Percentiles rank a stretch among this genome's conserved stretches.
These are phyloP conservation scores for Cyberlindnera amylophila DNA, from an alignment of 805 yeast species.

Conservation along the genomic window DNA sequence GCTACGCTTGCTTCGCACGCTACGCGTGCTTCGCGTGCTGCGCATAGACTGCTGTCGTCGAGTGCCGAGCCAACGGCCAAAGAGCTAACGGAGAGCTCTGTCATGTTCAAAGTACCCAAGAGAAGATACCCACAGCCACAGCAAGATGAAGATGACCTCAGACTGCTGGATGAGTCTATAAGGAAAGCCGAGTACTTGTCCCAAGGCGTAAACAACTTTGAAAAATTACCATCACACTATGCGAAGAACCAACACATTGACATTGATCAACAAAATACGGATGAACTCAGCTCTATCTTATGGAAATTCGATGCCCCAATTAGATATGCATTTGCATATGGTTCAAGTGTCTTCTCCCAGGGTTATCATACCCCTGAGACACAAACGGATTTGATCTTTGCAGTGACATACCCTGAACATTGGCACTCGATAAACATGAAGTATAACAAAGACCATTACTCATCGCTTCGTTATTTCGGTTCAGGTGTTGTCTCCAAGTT, in stretches of 20 bases:
- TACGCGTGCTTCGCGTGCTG: no score
- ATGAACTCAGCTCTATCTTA: constrained; percentile 45
- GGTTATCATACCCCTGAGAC: constrained; percentile 47
- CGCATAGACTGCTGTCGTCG: constrained; percentile 19
- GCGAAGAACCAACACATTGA: constrained; percentile 56
- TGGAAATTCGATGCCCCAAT: constrained; percentile 68
- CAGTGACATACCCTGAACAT: constrained; percentile 66
- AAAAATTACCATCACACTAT: constrained; percentile 48
- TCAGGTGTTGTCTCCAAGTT: constrained; percentile 51
- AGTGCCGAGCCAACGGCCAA: constrained; percentile 22
- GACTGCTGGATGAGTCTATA: constrained; percentile 24
- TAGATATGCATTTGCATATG: constrained; percentile 85
- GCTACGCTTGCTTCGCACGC: no score
- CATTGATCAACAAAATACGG: constrained; percentile 38
- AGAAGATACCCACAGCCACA: constrained; percentile 1
- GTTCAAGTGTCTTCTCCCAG: constrained; percentile 89
- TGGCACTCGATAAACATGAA: constrained; percentile 76
- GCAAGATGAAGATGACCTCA: constrained; percentile 16
- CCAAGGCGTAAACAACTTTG: constrained; percentile 16
- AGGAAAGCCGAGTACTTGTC: constrained; percentile 25
- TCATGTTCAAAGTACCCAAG: constrained; percentile 5
- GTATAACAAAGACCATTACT: constrained; percentile 73
- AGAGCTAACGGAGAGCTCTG: constrained; percentile 23
- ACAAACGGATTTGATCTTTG: constrained; percentile 83
- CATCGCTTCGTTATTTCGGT: constrained; percentile 60